Conservation (phyloP, 2,329 filamentous ascomycete species). For the Verticillium dahliae region DNA sequence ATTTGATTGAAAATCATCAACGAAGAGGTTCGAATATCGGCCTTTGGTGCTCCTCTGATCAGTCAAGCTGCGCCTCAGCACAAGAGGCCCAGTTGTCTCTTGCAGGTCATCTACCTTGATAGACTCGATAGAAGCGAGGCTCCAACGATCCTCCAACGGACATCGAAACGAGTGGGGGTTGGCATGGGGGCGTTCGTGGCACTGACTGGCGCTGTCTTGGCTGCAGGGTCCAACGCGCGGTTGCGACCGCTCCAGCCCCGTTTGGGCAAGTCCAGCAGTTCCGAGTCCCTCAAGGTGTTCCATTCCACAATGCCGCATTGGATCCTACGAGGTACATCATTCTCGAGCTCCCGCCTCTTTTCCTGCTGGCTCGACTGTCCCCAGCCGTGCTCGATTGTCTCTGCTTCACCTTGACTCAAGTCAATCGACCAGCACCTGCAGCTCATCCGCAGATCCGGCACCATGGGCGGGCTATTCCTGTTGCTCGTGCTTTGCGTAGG, state of each 20-base stretch:
- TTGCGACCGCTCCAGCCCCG: background rate
- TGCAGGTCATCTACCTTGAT: no score
- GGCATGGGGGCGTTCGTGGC: background rate
- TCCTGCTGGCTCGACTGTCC: background rate
- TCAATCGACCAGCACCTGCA: background rate
- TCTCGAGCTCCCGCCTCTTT: background rate
- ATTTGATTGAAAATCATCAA: no score
- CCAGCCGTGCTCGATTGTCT: background rate
- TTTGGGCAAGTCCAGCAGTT: background rate
- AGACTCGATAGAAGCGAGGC: no score
- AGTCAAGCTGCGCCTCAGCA: no score
- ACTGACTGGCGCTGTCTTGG: background rate
- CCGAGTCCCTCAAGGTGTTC: background rate
- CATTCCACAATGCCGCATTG: background rate
- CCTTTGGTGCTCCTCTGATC: no score
- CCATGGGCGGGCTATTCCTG: slow-evolving; percentile 32
- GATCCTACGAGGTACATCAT: background rate
- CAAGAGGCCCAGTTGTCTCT: no score
- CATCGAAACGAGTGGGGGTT: no score
- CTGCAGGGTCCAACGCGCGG: background rate
- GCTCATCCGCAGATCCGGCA: slow-evolving; percentile 4
- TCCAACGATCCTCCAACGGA: no score
- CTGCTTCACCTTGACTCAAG: background rate
- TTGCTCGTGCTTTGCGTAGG: slow-evolving; percentile 34
- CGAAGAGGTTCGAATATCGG: no score